Evolutionary conservation across 2,329 filamentous ascomycete genomes (phyloP).

Genomic region (Diaporthe ampelina): DNA sequence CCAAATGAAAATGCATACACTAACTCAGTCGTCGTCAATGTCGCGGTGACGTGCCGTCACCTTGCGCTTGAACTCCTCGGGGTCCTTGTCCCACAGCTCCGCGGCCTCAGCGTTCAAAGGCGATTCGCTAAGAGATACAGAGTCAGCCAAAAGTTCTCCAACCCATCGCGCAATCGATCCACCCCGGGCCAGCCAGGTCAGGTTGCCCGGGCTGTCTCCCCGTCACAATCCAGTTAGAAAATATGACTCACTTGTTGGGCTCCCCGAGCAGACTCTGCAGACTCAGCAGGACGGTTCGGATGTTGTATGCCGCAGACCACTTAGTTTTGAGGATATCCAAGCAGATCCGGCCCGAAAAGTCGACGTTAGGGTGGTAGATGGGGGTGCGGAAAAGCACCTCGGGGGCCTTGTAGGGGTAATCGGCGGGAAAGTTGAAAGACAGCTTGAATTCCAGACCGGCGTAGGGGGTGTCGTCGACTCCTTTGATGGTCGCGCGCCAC

Average conservation of each 20-base stretch:
- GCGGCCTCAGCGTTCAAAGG: conserved; percentile 97
- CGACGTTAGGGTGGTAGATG: conserved; percentile 98
- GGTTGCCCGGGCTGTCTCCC: neutral
- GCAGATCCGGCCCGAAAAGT: conserved; percentile 97
- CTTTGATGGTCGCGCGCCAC: conserved; percentile 95
- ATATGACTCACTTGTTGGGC: conserved; percentile 88
- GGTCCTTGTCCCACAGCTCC: conserved; percentile 93
- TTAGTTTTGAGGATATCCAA: conserved; percentile 99
- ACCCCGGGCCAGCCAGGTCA: neutral
- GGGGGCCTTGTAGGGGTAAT: conserved; percentile 93
- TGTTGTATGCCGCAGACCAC: conserved; percentile 98
- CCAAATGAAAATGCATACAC: conserved; percentile 42
- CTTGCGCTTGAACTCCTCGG: conserved; percentile 87
- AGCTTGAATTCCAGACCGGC: conserved; percentile 91
- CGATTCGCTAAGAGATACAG: conserved; percentile 75
- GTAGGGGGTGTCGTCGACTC: conserved; percentile 93
- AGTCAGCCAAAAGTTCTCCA: conserved; percentile 19
- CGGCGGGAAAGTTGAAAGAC: conserved; percentile 88
- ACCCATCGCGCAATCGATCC: neutral
- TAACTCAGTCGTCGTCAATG: conserved; percentile 71
- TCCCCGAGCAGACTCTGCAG: conserved; percentile 96
- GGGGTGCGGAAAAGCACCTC: conserved; percentile 97
- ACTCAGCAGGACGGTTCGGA: conserved; percentile 91
- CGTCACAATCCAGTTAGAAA: neutral
- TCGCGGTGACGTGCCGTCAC: conserved; percentile 74